Percentiles rank a stretch among this genome's conserved stretches.
These are phyloP conservation scores for Nelumbo lutea DNA, from an alignment of 164 flowering plant genomes.

Conservation along the genomic window DNA sequence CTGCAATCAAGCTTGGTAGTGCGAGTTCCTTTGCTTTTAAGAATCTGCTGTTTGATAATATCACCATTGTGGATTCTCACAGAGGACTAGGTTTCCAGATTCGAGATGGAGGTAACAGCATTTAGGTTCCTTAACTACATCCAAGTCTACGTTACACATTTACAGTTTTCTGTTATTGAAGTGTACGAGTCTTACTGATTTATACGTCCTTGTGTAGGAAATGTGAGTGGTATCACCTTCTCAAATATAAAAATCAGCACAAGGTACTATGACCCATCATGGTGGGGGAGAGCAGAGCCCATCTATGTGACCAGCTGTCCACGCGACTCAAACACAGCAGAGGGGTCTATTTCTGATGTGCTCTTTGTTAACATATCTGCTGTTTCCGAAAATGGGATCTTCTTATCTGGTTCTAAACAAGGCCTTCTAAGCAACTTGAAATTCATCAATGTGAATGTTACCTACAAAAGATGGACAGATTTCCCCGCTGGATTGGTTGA, in stretches of 20 bases:
- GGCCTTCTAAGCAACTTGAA: slow-evolving; percentile 58
- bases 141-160: no score
- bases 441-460: slow-evolving; percentile 60
- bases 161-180: no score
- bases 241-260: slow-evolving; percentile 90
- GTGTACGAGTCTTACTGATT: neutral
- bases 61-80: slow-evolving; percentile 85
- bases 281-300: slow-evolving; percentile 99
- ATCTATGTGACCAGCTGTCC: slow-evolving; percentile 89
- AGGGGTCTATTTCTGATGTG: slow-evolving; percentile 65
- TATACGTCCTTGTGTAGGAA: slow-evolving; percentile 47
- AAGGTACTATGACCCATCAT: slow-evolving; percentile 85
- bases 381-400: slow-evolving; percentile 76
- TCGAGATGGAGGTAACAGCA: slow-evolving; percentile 87
- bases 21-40: slow-evolving; percentile 74
- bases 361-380: slow-evolving; percentile 67
- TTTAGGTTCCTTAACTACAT: neutral
- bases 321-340: slow-evolving; percentile 40
- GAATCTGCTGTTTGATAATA: slow-evolving; percentile 65
- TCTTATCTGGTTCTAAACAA: slow-evolving; percentile 84
- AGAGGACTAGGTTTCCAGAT: slow-evolving; percentile 95
- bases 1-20: slow-evolving; percentile 93
- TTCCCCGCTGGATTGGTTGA: slow-evolving; percentile 66
- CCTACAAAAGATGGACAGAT: slow-evolving; percentile 79
- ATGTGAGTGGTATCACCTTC: slow-evolving; percentile 69